phyloP scores from a whole-genome alignment of 2,329 filamentous ascomycete species.

The Raffaelea deltoideospora region DNA sequence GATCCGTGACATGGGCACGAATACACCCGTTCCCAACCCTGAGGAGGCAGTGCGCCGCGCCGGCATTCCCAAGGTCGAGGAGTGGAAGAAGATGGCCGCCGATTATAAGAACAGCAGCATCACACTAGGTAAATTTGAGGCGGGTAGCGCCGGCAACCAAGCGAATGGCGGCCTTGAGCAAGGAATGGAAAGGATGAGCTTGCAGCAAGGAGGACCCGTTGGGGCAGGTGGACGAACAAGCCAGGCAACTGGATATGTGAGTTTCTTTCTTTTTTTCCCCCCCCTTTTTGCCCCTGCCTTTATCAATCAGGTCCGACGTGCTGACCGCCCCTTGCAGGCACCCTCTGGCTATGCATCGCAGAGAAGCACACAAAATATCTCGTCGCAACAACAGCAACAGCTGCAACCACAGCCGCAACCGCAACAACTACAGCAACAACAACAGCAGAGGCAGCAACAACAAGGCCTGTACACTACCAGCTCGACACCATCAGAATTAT shows the following conservation, averaged over 20 bases:
- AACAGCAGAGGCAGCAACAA: conserved; percentile 11
- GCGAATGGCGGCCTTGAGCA: conserved; percentile 49
- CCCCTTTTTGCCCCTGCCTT: not conserved
- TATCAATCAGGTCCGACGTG: not conserved
- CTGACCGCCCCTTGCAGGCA: conserved; percentile 12
- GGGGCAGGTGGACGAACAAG: conserved; percentile 25
- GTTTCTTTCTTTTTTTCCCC: conserved; percentile 10
- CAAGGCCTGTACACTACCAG: conserved; percentile 14
- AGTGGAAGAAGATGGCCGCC: conserved; percentile 99
- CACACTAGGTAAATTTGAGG: conserved; percentile 79
- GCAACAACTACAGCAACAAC: conserved; percentile 18
- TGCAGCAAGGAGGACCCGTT: conserved; percentile 35
- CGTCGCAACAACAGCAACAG: conserved; percentile 9
- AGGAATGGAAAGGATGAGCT: conserved; percentile 64
- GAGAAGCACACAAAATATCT: conserved; percentile 17
- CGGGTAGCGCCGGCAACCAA: conserved; percentile 25
- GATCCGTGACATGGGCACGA: conserved; percentile 84
- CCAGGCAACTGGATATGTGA: conserved; percentile 34
- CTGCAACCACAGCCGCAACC: no score
- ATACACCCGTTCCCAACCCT: conserved; percentile 66
- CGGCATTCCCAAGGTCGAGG: conserved; percentile 86
- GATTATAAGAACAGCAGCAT: conserved; percentile 99
- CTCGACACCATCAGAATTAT: conserved; percentile 38
- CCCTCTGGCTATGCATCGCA: conserved; percentile 18
- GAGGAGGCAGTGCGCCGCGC: conserved; percentile 75